Evolutionary conservation across 441 rosid genomes (phyloP).

Genomic region (Corymbia calophylla): DNA sequence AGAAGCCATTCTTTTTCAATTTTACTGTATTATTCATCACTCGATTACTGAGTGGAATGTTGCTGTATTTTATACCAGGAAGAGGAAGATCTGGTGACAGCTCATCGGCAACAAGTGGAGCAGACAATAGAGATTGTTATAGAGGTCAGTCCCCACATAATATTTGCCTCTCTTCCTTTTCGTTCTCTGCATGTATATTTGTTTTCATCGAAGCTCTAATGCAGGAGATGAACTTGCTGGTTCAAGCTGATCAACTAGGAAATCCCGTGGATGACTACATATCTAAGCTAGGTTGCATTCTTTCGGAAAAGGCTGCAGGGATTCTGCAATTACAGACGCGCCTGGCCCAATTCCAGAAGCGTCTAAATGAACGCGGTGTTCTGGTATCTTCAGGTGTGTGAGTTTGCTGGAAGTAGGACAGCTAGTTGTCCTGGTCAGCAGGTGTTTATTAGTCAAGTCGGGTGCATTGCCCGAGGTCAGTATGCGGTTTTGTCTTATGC

Average conservation of each 20-base stretch:
- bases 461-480: background rate
- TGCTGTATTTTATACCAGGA: conserved; percentile 30
- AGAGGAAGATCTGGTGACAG: conserved; percentile 72
- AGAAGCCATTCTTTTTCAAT: background rate
- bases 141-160: conserved; percentile 33
- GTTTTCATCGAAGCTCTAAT: background rate
- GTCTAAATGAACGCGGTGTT: background rate
- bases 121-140: conserved; percentile 62
- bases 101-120: conserved; percentile 70
- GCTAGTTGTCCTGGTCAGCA: background rate
- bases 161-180: background rate
- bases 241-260: conserved; percentile 42
- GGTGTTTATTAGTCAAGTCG: background rate
- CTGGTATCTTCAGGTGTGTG: background rate
- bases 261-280: background rate
- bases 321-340: conserved; percentile 58
- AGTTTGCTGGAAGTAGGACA: background rate
- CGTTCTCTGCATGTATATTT: background rate
- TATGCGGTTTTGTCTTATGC: background rate
- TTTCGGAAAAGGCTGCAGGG: conserved; percentile 73
- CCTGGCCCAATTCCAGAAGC: conserved; percentile 10
- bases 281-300: conserved; percentile 51
- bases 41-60: background rate
- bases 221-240: conserved; percentile 77
- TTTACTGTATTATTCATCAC: background rate